A percentile compares a stretch with the other conserved stretches of the same genome.
Conservation (phyloP, 768 basidiomycete genomes). For the Lactarius trivialis region DNA sequence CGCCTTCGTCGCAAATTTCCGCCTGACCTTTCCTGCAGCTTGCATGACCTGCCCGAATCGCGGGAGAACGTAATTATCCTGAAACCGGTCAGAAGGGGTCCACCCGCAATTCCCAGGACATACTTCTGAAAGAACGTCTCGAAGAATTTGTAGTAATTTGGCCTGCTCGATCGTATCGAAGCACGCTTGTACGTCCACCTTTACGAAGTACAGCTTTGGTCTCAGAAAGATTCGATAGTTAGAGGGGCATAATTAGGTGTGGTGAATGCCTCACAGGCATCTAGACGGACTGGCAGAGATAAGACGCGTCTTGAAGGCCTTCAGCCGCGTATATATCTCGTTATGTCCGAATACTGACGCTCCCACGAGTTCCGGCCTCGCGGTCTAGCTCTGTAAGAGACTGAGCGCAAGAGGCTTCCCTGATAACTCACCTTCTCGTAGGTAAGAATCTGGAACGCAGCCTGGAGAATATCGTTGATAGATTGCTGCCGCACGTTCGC, state of each 20-base stretch:
- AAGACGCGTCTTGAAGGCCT: conserved; percentile 56
- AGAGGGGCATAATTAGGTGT: background rate
- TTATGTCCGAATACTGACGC: conserved; percentile 78
- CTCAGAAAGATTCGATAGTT: conserved; percentile 34
- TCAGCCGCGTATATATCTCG: conserved; percentile 73
- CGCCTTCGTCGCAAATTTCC: conserved; percentile 54
- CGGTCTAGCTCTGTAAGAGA: conserved; percentile 41
- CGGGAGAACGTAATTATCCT: conserved; percentile 72
- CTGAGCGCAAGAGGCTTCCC: background rate
- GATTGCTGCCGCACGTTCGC: conserved; percentile 39
- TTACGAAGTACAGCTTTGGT: conserved; percentile 89
- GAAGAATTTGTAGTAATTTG: conserved; percentile 72
- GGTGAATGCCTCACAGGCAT: conserved; percentile 40
- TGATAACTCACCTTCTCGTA: conserved; percentile 66
- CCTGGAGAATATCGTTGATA: conserved; percentile 82
- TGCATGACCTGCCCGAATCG: conserved; percentile 61
- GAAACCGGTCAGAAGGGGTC: background rate
- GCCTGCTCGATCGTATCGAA: conserved; percentile 95
- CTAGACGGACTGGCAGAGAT: conserved; percentile 35
- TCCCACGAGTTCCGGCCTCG: conserved; percentile 58
- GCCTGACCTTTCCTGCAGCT: conserved; percentile 48
- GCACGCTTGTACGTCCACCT: conserved; percentile 92
- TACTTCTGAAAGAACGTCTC: conserved; percentile 68
- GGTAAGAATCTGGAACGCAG: conserved; percentile 79
- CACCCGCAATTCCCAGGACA: background rate